Base-by-base conservation (phyloP, 352 stramenopile species). In the Globisporangium polare region DNA sequence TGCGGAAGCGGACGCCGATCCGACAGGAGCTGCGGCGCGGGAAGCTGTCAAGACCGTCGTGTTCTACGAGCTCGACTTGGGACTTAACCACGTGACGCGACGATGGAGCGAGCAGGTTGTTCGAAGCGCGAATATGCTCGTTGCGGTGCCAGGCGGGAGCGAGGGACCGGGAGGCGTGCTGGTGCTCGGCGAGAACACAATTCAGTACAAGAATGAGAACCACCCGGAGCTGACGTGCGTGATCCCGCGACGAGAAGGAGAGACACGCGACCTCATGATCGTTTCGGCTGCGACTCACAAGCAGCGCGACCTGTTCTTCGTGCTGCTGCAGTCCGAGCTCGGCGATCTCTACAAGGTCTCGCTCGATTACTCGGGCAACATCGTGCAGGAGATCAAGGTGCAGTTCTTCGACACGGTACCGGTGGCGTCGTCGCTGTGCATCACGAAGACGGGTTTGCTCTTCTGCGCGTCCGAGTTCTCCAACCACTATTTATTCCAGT, bases 11-110 rank as follows among this genome's bases (percentile, higher is more conserved):
- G 94, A 98, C 42, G 74, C 82, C 0, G 79, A 97, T 80, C 75
- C 90, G 50, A 91, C 71, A 65, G 70, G 91, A 53, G 76, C 78
- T 47, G 81, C 74, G 0, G 75, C 72, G 2, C 70, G 77, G 6
- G 67, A 84, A 53, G 86, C 87, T 0, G 86, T 97, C 17, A 99
- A 99, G 77, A 89, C 94, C 22, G 72, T 99, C 13, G 93, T 98
- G 42, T 99, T 98, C 73, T 99, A 99, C 74, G 97, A 99, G 78
- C 74, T 99, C 39, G 98, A 99, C 78, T 72, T 99, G 6, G 98
- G 98, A 22, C 72, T 99, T 20, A 99, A 99, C 78, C 97, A 99
- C 72, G 98, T 99, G 33, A 99, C 96, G 39, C 78, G 97, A 33
- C 86, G 95, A 63, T 98, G 95, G 94, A 97, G 92, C 53, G 80